Evolutionary conservation across 2,329 filamentous ascomycete genomes (phyloP), one percentile per base, ranked within the genome.

Genomic region (Sporothrix curviconia): DNA sequence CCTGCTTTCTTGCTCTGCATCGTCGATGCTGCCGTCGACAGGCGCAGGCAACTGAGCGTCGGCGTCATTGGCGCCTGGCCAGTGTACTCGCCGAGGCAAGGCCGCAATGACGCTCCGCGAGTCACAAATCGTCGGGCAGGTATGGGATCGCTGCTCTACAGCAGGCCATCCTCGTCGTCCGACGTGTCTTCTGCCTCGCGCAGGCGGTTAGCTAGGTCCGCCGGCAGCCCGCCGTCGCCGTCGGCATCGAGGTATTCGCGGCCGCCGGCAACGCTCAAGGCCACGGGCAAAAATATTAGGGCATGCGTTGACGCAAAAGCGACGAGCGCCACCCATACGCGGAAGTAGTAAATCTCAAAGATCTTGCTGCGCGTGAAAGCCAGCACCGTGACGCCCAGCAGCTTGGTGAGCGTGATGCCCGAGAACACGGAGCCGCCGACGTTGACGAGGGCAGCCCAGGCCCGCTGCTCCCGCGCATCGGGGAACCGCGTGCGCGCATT

Each of bases 341-440:
- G 83, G 79, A 99, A 99, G 73, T 99, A 99, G 74, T 99, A 99
- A 58, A 99, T 90, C 76, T 99, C 95, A 66, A 99, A 99, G 68
- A 99, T 99, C 82, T 97, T 99, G 71, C 90, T 95, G 53, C 89
- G 79, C 7, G 94, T 99, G 67, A 96, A 99, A 0, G 94, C 94
- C 19, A 99, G 77, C 36, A 99, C 94, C 46, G 81, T 86, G 0
- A 99, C 92, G 3, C 94, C 94, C 2, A 99, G 77, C 1, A 99
- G 80, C 73, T 99, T 99, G 2, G 94, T 99, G 54, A 99, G 79
- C 0, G 92, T 97, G 70, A 99, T 99, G 2, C 94, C 94, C 32
- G 89, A 95, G 67, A 99, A 95, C 12, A 99, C 95, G 46, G 89
- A 94, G 6, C 89, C 90, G 2, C 94, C 94, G 1, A 99, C 92